phyloP scores from a whole-genome alignment of 495 filamentous ascomycete species.

The Cercophora scortea region DNA sequence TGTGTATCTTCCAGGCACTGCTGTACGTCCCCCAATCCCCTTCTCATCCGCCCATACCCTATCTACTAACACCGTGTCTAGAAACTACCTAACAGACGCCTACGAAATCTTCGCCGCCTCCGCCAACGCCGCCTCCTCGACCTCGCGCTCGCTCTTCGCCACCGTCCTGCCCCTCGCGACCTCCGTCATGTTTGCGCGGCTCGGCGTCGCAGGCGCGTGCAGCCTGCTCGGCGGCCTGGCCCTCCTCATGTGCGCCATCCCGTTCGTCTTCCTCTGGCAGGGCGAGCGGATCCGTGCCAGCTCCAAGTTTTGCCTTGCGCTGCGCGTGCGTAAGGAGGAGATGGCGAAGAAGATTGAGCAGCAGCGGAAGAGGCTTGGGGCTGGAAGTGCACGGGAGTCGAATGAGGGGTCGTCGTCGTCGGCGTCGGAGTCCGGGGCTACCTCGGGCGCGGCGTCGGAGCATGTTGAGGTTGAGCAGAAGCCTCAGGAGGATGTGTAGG shows the following conservation, averaged over 20 bases:
- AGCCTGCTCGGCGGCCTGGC: conserved; percentile 31
- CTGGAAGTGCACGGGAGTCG: too few relatives aligned
- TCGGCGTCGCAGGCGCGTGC: conserved; percentile 30
- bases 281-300: conserved; percentile 27
- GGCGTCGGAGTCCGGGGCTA: too few relatives aligned
- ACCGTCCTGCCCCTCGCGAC: conserved; percentile 49
- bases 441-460: too few relatives aligned
- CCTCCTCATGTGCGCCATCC: conserved; percentile 29
- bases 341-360: conserved; percentile 25
- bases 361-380: conserved; percentile 7
- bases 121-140: conserved; percentile 58
- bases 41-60: conserved; percentile 36
- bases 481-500: too few relatives aligned
- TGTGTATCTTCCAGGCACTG: conserved; percentile 42
- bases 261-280: conserved; percentile 35
- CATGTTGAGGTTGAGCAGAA: too few relatives aligned
- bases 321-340: conserved; percentile 27
- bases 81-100: conserved; percentile 71
- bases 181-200: conserved; percentile 26
- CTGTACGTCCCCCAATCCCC: conserved; percentile 56
- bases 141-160: conserved; percentile 53
- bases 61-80: conserved; percentile 31
- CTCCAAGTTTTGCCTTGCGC: conserved; percentile 29
- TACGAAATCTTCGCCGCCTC: conserved; percentile 67
- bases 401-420: too few relatives aligned